Percentiles rank a stretch among this genome's conserved stretches.
Conservation (phyloP, 2,329 filamentous ascomycete species). For the Cladorrhinum sp. region DNA sequence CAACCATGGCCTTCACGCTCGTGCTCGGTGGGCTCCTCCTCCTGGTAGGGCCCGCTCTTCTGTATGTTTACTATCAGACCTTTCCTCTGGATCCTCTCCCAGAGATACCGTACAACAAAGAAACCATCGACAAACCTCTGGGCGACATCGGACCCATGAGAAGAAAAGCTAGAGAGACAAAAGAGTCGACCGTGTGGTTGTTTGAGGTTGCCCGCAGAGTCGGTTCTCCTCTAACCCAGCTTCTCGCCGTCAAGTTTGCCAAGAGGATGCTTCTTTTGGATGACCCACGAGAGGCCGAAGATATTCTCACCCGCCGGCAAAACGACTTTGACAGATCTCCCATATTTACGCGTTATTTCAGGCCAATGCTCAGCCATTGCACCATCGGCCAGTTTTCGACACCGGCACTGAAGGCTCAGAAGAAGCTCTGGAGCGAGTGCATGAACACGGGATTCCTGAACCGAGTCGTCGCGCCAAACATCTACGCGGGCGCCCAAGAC, state of each 20-base stretch:
- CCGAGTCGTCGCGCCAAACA: conserved; percentile 30
- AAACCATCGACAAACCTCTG: no score
- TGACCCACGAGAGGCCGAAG: conserved; percentile 30
- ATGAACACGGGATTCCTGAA: conserved; percentile 32
- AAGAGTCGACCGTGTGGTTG: no score
- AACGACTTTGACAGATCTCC: conserved; percentile 33
- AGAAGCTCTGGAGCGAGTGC: conserved; percentile 30
- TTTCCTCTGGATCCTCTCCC: no score
- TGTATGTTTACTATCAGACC: no score
- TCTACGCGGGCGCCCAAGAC: conserved; percentile 25
- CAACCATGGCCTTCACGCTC: no score
- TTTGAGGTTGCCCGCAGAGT: conserved; percentile 6
- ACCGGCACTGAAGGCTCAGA: conserved; percentile 29
- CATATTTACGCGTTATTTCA: conserved; percentile 26
- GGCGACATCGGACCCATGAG: no score
- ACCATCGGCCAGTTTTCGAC: conserved; percentile 31
- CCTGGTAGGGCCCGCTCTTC: no score
- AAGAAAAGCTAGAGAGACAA: no score
- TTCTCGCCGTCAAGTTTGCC: conserved; percentile 25
- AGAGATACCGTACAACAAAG: no score
- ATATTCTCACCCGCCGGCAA: conserved; percentile 29
- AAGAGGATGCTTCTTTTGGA: conserved; percentile 27
- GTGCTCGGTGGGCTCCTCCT: no score
- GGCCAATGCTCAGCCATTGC: conserved; percentile 26
- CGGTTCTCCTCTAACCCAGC: conserved; percentile 27